Evolutionary conservation across 768 basidiomycete species (phyloP).

Genomic region (Lactarius evosmus): DNA sequence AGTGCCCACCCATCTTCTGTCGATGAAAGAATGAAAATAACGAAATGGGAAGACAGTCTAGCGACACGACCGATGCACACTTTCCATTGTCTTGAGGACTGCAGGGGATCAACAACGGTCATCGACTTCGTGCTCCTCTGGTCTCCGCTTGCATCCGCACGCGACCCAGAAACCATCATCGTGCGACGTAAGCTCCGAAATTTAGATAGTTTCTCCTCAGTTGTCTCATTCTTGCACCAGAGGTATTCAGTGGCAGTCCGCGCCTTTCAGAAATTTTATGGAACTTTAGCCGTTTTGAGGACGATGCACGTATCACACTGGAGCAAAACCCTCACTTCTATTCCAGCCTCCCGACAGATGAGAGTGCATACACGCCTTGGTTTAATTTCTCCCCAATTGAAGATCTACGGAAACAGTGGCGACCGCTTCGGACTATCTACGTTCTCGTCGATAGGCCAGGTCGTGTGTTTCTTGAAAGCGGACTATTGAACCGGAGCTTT

Average conservation of each 20-base stretch:
- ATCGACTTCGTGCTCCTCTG: not conserved
- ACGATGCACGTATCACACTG: not conserved
- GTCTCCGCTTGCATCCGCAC: not conserved
- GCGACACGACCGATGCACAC: no score
- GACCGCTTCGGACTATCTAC: not conserved
- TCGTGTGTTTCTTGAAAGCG: not conserved
- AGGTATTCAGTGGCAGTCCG: not conserved
- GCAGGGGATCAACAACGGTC: no score
- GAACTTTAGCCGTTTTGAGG: not conserved
- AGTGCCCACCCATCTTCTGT: not conserved
- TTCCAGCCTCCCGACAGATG: not conserved
- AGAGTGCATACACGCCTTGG: not conserved
- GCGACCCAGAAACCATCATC: not conserved
- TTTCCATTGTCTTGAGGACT: no score
- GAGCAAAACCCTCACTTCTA: not conserved
- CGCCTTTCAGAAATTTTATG: not conserved
- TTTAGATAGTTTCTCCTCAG: not conserved
- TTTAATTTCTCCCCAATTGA: not conserved
- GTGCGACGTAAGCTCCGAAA: not conserved
- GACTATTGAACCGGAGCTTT: not conserved
- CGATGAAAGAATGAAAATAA: not conserved
- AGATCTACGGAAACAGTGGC: not conserved
- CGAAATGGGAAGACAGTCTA: not conserved
- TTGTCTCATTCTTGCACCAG: not conserved
- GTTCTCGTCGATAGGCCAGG: not conserved